Evolutionary conservation across 805 yeast genomes (phyloP), one percentile per base, ranked within the genome.

Genomic region (Kodamaea sagamina): DNA sequence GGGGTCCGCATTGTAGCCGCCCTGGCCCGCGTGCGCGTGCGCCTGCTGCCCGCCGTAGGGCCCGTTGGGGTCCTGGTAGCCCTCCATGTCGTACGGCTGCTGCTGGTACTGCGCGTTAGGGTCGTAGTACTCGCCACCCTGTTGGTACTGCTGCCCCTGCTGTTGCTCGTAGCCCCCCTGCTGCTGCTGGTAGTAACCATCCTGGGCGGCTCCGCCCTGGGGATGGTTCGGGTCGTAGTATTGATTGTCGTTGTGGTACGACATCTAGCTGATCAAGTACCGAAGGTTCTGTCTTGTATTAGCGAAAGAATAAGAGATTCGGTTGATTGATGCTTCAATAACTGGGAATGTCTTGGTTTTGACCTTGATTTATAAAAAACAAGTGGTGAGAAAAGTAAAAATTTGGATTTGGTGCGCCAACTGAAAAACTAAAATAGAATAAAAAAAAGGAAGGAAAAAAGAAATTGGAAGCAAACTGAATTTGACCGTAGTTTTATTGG

Each of bases 171-270:
- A 58, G n/a, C 72, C 72, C 42, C 68, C 65, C 57, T 65, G 71
- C 48, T 69, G 73, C 26, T 47, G 59, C 50, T 58, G 56, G 21
- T 51, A 59, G 41, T 52, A 51, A 21, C 48, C 62, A 28, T 42
- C 45, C 34, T 42, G 36, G 66, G 40, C 63, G 29, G 51, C 59
- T 47, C 55, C 61, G 35, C 52, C 52, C 41, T 53, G 61, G 48
- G 51, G 57, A 22, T 56, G 63, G 58, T 52, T 52, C 45, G 60
- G 61, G 47, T 59, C 61, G 48, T 60, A 58, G 61, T 73, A 72
- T 54, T 77, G 71, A 51, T 68, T 67, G 59, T 67, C 68, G 67
- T 78, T 82, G 76, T 72, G 74, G 66, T 78, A 78, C 67, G 84
- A 78, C 84, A 78, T 78, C 79, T 71, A 24, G 12, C 25, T 15